phyloP scores from a whole-genome alignment of 2,329 filamentous ascomycete genomes.

The Colletotrichum tofieldiae region DNA sequence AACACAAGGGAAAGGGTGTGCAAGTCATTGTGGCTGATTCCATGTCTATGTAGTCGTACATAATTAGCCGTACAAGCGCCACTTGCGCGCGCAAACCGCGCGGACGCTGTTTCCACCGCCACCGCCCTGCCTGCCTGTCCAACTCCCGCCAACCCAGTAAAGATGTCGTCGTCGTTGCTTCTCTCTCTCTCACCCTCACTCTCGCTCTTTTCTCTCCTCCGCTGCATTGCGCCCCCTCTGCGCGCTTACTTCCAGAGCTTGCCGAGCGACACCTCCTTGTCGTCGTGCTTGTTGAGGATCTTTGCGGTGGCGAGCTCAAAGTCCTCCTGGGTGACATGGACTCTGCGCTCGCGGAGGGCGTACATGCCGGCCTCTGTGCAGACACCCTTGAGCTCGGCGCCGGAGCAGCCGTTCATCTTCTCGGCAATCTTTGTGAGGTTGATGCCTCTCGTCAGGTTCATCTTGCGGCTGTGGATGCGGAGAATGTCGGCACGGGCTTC shows the following conservation, averaged over 20 bases:
- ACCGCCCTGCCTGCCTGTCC: constrained; percentile 14
- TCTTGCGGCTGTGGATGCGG: constrained; percentile 96
- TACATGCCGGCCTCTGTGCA: constrained; percentile 99
- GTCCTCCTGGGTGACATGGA: constrained; percentile 99
- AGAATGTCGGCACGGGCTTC: constrained; percentile 98
- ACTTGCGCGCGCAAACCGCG: constrained; percentile 19
- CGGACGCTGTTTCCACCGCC: constrained; percentile 33
- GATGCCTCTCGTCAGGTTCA: constrained; percentile 98
- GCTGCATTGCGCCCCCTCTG: constrained; percentile 19
- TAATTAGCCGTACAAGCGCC: constrained; percentile 42
- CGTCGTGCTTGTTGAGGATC: constrained; percentile 99
- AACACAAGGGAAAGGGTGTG: constrained; percentile 10
- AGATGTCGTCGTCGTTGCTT: constrained; percentile 28
- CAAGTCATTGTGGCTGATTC: constrained; percentile 40
- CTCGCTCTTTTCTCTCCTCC: not conserved
- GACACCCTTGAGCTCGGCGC: constrained; percentile 97
- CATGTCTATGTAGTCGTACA: constrained; percentile 43
- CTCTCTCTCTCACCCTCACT: constrained; percentile 13
- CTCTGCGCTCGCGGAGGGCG: constrained; percentile 92
- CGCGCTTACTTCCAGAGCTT: constrained; percentile 77
- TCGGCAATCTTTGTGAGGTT: constrained; percentile 98
- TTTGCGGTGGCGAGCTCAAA: constrained; percentile 99
- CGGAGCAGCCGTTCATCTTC: constrained; percentile 99
- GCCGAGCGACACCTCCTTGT: constrained; percentile 93
- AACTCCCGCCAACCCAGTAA: constrained; percentile 40